A percentile compares a stretch with the other conserved stretches of the same genome.
Conservation (phyloP, 148 eudicot genomes). For the Vaccinium darrowii region DNA sequence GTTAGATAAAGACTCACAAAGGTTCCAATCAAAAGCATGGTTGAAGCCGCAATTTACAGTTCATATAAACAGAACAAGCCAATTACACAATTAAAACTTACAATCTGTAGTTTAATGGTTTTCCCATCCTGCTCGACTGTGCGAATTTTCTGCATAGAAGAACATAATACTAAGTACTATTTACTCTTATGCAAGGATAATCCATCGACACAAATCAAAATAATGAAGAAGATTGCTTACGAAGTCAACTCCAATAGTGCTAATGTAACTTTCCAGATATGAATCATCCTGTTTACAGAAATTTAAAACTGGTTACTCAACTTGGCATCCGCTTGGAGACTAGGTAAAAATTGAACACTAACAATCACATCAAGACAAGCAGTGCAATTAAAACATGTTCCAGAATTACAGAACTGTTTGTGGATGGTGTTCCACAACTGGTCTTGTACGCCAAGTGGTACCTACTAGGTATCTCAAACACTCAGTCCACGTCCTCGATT, state of each 20-base stretch:
- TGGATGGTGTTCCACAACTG: not conserved
- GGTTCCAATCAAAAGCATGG: not conserved
- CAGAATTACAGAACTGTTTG: not conserved
- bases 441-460: not conserved
- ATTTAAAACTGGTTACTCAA: conserved; percentile 5
- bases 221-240: conserved; percentile 36
- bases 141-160: conserved; percentile 60
- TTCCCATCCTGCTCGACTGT: conserved; percentile 81
- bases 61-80: not conserved
- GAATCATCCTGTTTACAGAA: conserved; percentile 73
- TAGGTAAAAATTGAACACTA: not conserved
- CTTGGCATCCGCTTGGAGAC: not conserved
- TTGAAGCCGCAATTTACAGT: not conserved
- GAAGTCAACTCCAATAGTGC: conserved; percentile 90
- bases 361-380: not conserved
- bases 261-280: conserved; percentile 81
- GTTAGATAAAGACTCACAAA: not conserved
- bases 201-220: not conserved
- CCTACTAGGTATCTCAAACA: too few relatives aligned
- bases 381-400: not conserved
- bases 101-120: conserved; percentile 75
- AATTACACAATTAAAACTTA: conserved; percentile 34
- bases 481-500: not conserved
- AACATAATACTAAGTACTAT: not conserved
- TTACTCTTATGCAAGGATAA: not conserved